phyloP scores from a whole-genome alignment of 2,329 filamentous ascomycete species.

The Curvularia spicifera region DNA sequence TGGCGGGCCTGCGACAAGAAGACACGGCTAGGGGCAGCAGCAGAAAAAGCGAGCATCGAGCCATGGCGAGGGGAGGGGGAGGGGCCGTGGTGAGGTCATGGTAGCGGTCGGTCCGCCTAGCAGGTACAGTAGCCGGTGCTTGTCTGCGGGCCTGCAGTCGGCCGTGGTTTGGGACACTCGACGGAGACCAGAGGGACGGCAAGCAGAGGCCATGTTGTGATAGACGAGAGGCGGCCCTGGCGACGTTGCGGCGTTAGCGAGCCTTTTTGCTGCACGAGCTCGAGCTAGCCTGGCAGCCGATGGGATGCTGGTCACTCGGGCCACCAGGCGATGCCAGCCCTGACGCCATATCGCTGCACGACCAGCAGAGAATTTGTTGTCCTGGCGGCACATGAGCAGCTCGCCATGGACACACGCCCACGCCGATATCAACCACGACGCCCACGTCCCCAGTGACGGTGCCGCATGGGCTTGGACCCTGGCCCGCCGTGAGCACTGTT shows the following conservation, averaged over 20 bases:
- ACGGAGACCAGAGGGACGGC: no score
- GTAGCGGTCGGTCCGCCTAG: no score
- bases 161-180: no score
- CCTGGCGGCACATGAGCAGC: constrained; percentile 19
- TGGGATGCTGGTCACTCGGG: no score
- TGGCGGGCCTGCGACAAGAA: neutral
- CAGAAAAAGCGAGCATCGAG: no score
- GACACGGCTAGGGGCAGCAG: neutral
- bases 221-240: constrained; percentile 10
- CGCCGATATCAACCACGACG: no score
- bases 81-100: neutral
- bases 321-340: constrained; percentile 8
- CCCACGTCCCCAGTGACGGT: constrained; percentile 4
- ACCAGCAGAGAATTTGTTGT: constrained; percentile 12
- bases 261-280: constrained; percentile 28
- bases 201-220: neutral
- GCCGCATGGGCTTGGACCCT: constrained; percentile 29
- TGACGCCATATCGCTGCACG: constrained; percentile 32
- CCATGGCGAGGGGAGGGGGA: neutral
- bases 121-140: no score
- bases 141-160: no score
- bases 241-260: constrained; percentile 30
- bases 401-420: neutral
- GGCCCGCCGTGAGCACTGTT: constrained; percentile 21
- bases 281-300: constrained; percentile 4